These are phyloP conservation scores for Hypoxylon sp. DNA, from an alignment of 2,329 filamentous ascomycete species.

Conservation along the genomic window DNA sequence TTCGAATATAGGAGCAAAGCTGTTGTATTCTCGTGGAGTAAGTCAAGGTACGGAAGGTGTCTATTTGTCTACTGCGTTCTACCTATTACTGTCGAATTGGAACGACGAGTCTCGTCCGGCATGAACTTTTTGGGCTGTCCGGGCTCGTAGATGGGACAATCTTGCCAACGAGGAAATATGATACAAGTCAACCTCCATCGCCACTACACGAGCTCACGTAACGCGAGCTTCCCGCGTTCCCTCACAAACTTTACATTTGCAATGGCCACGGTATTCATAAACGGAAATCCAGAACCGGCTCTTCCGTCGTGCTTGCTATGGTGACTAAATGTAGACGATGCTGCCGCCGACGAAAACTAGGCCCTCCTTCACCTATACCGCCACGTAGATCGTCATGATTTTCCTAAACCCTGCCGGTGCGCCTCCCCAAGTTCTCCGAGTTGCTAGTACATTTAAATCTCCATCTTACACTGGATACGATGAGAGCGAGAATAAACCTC, in stretches of 20 bases:
- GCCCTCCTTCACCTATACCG: constrained; percentile 12
- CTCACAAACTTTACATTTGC: neutral
- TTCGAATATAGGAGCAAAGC: neutral
- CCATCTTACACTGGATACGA: neutral
- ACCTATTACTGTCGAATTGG: neutral
- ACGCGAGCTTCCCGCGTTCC: constrained; percentile 4
- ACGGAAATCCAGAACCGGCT: constrained; percentile 12
- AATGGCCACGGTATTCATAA: neutral
- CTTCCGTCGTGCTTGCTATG: constrained; percentile 22
- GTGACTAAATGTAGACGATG: constrained; percentile 20
- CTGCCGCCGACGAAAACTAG: neutral
- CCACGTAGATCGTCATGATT: constrained; percentile 27
- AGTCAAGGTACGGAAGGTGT: neutral
- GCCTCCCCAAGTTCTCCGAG: constrained; percentile 16
- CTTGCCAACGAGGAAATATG: neutral
- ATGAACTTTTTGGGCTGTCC: neutral
- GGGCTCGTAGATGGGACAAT: neutral
- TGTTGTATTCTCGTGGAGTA: neutral
- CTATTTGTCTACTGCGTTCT: constrained; percentile 1
- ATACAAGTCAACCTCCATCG: neutral
- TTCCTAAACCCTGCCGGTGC: constrained; percentile 33
- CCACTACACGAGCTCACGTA: constrained; percentile 6
- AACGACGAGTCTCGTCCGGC: neutral
- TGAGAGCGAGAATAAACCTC: neutral
- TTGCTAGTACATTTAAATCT: constrained; percentile 31